Conservation (phyloP, 192 early-diverging fungal genomes). For the Coemansia biformis region DNA sequence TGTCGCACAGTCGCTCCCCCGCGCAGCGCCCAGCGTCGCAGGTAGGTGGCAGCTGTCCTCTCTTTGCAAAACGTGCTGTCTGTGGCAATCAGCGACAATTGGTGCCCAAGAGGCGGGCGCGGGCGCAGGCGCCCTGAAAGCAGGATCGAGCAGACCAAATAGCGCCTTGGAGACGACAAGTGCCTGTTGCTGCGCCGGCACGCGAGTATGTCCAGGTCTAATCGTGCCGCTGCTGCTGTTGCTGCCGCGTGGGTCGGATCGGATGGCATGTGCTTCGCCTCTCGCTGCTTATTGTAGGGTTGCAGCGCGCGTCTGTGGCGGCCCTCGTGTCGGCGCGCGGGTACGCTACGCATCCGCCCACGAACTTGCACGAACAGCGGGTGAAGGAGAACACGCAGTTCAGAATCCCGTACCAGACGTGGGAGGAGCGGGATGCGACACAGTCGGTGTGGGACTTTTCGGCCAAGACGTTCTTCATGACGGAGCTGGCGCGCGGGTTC, state of each 20-base stretch:
- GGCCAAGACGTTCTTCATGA: conserved; percentile 80
- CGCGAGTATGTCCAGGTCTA: too few species aligned
- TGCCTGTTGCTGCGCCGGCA: too few species aligned
- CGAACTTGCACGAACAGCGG: conserved; percentile 38
- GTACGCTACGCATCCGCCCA: conserved; percentile 36
- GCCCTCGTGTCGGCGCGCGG: conserved; percentile 6
- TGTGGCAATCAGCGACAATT: too few species aligned
- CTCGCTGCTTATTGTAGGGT: neutral
- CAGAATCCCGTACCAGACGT: conserved; percentile 39
- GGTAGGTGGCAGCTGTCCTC: conserved; percentile 1
- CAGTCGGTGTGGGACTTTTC: conserved; percentile 54
- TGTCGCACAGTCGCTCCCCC: conserved; percentile 28
- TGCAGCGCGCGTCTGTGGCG: conserved; percentile 1
- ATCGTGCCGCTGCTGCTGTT: too few species aligned
- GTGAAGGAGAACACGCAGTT: conserved; percentile 28
- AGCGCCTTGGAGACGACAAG: too few species aligned
- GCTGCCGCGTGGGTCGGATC: too few species aligned
- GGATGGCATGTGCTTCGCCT: too few species aligned
- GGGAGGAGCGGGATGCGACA: conserved; percentile 43
- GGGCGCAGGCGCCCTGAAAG: too few species aligned
- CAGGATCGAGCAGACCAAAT: too few species aligned
- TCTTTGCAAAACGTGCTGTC: too few species aligned
- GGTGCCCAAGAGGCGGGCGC: neutral
- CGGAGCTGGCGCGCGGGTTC: conserved; percentile 87
- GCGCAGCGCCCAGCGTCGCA: conserved; percentile 4